These are phyloP conservation scores for Nigrospora oryzae DNA, from an alignment of 2,329 filamentous ascomycete species.

Conservation along the genomic window DNA sequence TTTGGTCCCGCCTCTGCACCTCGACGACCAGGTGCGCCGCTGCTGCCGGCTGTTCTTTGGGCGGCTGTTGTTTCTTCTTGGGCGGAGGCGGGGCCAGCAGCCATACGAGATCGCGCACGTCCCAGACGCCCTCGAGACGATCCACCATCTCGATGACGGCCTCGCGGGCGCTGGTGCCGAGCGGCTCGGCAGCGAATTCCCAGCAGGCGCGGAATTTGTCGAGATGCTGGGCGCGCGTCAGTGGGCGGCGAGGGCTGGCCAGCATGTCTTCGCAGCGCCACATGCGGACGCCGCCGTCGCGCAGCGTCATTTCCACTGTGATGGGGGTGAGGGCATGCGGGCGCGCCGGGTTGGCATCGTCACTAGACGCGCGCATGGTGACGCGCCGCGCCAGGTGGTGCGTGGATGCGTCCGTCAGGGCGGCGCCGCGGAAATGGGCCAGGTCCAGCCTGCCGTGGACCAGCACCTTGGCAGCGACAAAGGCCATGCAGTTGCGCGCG, in stretches of 20 bases:
- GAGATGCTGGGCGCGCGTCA: conserved; percentile 4
- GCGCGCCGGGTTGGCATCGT: no score
- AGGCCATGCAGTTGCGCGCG: conserved; percentile 5
- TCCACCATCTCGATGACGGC: conserved; percentile 2
- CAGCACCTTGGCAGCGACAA: conserved; percentile 3
- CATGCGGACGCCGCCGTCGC: background rate
- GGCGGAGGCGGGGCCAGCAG: background rate
- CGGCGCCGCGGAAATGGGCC: conserved; percentile 4
- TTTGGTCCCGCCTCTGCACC: no score
- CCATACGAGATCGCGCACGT: background rate
- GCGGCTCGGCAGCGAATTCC: conserved; percentile 3
- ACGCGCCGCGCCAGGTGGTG: conserved; percentile 2
- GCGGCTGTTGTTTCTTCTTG: no score
- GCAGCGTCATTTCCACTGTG: conserved; percentile 2
- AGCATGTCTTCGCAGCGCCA: conserved; percentile 6
- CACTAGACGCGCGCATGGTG: background rate
- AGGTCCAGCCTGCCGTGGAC: conserved; percentile 2
- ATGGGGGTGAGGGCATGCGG: conserved; percentile 2
- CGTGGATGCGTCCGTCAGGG: background rate
- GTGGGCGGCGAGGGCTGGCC: conserved; percentile 1
- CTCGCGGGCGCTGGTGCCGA: background rate
- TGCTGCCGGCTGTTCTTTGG: no score
- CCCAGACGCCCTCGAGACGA: conserved; percentile 1
- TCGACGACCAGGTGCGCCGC: no score
- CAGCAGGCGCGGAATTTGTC: conserved; percentile 4